Conservation (phyloP, 2,329 filamentous ascomycete species). For the Zymoseptoria crescenta region DNA sequence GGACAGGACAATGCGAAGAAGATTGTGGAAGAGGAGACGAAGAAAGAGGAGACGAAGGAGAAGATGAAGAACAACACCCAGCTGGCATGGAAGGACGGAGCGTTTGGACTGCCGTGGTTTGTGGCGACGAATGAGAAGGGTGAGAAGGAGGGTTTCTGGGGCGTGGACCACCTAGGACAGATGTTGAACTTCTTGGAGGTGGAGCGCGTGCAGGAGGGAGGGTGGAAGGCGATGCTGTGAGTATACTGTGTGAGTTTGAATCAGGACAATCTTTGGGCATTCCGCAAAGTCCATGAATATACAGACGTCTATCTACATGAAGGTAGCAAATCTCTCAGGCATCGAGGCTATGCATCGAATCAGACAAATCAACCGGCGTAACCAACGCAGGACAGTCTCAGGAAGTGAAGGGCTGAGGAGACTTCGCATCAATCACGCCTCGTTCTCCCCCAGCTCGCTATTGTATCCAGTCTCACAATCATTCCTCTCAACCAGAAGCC, state of each 20-base stretch:
- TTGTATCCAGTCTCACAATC: background rate
- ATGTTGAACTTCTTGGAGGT: slow-evolving; percentile 47
- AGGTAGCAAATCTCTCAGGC: background rate
- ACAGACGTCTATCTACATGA: background rate
- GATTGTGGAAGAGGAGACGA: slow-evolving; percentile 33
- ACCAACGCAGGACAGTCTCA: background rate
- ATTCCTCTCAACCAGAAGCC: slow-evolving; percentile 7
- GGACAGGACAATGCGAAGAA: slow-evolving; percentile 37
- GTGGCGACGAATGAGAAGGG: slow-evolving; percentile 48
- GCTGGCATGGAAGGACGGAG: slow-evolving; percentile 44
- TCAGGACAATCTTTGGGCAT: too few relatives aligned
- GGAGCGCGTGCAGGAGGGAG: slow-evolving; percentile 32
- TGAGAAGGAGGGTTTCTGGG: slow-evolving; percentile 50
- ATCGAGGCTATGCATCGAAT: background rate
- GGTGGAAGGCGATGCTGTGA: slow-evolving; percentile 34
- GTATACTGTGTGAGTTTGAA: background rate
- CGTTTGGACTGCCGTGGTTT: slow-evolving; percentile 56
- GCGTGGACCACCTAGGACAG: slow-evolving; percentile 52
- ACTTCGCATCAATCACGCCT: background rate
- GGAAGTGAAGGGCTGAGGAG: background rate
- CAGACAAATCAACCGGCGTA: background rate
- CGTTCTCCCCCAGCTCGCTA: background rate
- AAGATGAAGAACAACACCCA: slow-evolving; percentile 44
- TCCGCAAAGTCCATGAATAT: background rate
- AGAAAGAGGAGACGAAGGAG: slow-evolving; percentile 39